Conservation (phyloP, 805 yeast species). For the Metschnikowia lochheadii region DNA sequence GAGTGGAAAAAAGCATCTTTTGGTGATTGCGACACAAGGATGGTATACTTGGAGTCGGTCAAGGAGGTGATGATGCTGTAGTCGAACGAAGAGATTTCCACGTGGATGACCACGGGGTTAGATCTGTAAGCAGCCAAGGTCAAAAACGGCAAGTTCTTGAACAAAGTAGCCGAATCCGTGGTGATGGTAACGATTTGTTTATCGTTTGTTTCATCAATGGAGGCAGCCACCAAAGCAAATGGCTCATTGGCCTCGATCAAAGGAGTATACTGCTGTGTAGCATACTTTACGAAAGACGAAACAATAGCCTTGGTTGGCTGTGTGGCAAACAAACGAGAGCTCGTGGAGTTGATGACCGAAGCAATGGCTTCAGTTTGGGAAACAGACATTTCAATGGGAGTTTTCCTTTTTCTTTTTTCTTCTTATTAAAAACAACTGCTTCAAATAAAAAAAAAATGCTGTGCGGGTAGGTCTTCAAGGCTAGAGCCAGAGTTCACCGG, state of each 20-base stretch:
- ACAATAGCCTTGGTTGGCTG: constrained; percentile 45
- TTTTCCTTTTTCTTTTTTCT: too few species aligned
- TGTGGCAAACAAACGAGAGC: constrained; percentile 38
- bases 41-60: constrained; percentile 62
- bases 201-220: constrained; percentile 17
- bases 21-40: constrained; percentile 62
- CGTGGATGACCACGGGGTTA: constrained; percentile 54
- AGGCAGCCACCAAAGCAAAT: constrained; percentile 39
- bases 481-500: background rate
- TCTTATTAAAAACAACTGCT: too few species aligned
- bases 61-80: constrained; percentile 66
- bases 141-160: constrained; percentile 59
- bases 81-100: constrained; percentile 56
- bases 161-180: constrained; percentile 49
- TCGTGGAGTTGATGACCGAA: constrained; percentile 22
- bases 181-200: constrained; percentile 38
- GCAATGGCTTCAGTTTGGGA: constrained; percentile 19
- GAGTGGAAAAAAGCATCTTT: constrained; percentile 53
- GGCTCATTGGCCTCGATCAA: constrained; percentile 52
- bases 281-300: constrained; percentile 27
- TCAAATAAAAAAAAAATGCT: too few species aligned
- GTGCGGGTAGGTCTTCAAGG: background rate
- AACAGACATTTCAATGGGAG: constrained; percentile 2
- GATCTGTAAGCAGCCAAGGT: constrained; percentile 33
- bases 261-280: constrained; percentile 20